Percentiles rank a stretch among this genome's conserved stretches.
Conservation (phyloP, 2,329 filamentous ascomycete species). For the Colletotrichum costaricense region DNA sequence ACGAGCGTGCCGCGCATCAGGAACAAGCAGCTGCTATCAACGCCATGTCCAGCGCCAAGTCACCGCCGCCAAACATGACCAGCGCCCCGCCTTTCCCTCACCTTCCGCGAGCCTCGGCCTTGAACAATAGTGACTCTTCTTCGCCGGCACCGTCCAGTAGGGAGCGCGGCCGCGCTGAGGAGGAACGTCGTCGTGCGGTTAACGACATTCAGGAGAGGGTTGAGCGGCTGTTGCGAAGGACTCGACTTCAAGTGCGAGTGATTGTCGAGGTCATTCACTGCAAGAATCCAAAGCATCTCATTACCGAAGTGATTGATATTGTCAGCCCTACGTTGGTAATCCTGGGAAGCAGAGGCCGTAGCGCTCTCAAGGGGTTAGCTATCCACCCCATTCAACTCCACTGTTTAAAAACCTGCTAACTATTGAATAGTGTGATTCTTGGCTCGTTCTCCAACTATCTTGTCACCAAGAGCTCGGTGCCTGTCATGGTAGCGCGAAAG, state of each 20-base stretch:
- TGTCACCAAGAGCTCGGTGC: constrained; percentile 94
- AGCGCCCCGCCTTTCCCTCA: constrained; percentile 45
- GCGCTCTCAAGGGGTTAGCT: constrained; percentile 89
- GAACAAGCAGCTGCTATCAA: constrained; percentile 81
- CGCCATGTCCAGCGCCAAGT: constrained; percentile 63
- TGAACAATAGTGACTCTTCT: constrained; percentile 47
- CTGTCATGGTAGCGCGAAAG: constrained; percentile 97
- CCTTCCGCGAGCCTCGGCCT: constrained; percentile 46
- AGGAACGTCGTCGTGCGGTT: constrained; percentile 84
- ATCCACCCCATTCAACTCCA: neutral
- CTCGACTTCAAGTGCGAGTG: constrained; percentile 89
- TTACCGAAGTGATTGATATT: constrained; percentile 96
- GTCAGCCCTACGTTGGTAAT: constrained; percentile 93
- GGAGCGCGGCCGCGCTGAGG: constrained; percentile 72
- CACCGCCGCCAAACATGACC: constrained; percentile 39
- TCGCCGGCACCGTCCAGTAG: constrained; percentile 61
- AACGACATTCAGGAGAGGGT: constrained; percentile 86
- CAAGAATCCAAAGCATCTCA: constrained; percentile 96
- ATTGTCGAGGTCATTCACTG: constrained; percentile 98
- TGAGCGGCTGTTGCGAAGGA: constrained; percentile 88
- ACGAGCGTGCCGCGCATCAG: constrained; percentile 79
- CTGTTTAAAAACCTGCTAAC: constrained; percentile 43
- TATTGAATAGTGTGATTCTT: constrained; percentile 79
- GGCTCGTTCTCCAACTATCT: constrained; percentile 98
- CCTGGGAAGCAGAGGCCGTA: constrained; percentile 89